Percentiles rank a stretch among this genome's conserved stretches.
Conservation (phyloP, 345 rosid genomes). For the Melastoma malabathricum region DNA sequence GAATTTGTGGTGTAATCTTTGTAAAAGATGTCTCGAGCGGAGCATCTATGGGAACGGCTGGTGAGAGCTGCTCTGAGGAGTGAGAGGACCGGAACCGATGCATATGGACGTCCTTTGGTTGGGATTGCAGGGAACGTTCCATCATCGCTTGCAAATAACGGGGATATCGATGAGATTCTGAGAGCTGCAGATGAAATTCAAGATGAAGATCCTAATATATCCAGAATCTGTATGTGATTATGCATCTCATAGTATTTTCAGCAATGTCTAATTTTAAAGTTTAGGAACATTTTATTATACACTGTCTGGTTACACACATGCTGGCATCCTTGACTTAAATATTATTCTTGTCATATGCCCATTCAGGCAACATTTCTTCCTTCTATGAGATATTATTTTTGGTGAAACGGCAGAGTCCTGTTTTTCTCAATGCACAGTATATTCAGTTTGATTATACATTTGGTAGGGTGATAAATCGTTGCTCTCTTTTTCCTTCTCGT, state of each 20-base stretch:
- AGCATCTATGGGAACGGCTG: conserved; percentile 75
- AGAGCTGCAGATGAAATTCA: conserved; percentile 94
- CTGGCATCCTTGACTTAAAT: too few species aligned
- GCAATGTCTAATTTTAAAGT: too few species aligned
- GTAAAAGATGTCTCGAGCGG: conserved; percentile 63
- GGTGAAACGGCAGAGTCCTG: too few species aligned
- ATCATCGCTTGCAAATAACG: conserved; percentile 66
- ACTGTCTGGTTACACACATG: too few species aligned
- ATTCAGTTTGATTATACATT: too few species aligned
- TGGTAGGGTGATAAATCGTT: not conserved
- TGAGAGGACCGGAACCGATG: conserved; percentile 47
- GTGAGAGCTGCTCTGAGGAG: conserved; percentile 69
- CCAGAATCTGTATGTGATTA: conserved; percentile 58
- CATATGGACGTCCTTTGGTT: conserved; percentile 34
- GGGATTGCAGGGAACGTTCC: conserved; percentile 79
- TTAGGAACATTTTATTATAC: too few species aligned
- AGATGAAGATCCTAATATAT: conserved; percentile 73
- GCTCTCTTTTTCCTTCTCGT: conserved; percentile 9
- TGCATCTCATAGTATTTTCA: not conserved
- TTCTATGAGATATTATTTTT: too few species aligned
- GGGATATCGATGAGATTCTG: conserved; percentile 83
- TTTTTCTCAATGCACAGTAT: too few species aligned
- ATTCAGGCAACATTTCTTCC: too few species aligned
- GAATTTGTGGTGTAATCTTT: not conserved
- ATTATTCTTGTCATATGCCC: too few species aligned